These are phyloP conservation scores for Cryptosporidium andersoni DNA, from an alignment of 169 alveolate genomes.

Conservation along the genomic window DNA sequence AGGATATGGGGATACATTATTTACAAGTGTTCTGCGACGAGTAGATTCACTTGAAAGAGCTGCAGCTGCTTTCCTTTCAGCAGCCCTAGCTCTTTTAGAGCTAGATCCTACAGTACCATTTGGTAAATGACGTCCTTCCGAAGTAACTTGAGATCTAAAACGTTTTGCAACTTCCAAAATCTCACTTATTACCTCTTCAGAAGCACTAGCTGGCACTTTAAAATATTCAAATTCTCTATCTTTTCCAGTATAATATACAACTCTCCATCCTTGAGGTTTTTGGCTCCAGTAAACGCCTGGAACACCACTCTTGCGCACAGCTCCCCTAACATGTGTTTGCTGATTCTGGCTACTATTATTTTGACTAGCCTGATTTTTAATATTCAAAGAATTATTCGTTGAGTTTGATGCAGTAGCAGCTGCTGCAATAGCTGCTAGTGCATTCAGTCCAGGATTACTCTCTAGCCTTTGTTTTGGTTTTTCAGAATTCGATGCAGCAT, in stretches of 20 bases:
- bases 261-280: conserved; percentile 72
- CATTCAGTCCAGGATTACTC: conserved; percentile 27
- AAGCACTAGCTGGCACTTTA: conserved; percentile 65
- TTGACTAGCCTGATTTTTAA: not conserved
- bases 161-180: conserved; percentile 63
- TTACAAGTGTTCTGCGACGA: conserved; percentile 1
- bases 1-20: conserved; percentile 5
- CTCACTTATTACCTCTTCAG: conserved; percentile 65
- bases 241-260: conserved; percentile 63
- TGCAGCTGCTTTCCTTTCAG: conserved; percentile 65
- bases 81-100: conserved; percentile 63
- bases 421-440: conserved; percentile 67
- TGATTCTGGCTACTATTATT: not conserved
- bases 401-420: conserved; percentile 63
- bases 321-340: conserved; percentile 45
- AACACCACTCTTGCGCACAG: conserved; percentile 67
- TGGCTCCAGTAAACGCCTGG: conserved; percentile 71
- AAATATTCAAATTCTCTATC: conserved; percentile 68
- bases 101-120: conserved; percentile 65
- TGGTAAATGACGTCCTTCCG: conserved; percentile 71
- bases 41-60: conserved; percentile 8
- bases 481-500: conserved; percentile 14
- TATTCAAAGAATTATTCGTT: conserved; percentile 15
- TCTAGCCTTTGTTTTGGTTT: conserved; percentile 24
- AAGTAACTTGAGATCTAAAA: conserved; percentile 59